Evolutionary conservation across 306 rosid species (phyloP).

Genomic region (Gastrolobium villosum): DNA sequence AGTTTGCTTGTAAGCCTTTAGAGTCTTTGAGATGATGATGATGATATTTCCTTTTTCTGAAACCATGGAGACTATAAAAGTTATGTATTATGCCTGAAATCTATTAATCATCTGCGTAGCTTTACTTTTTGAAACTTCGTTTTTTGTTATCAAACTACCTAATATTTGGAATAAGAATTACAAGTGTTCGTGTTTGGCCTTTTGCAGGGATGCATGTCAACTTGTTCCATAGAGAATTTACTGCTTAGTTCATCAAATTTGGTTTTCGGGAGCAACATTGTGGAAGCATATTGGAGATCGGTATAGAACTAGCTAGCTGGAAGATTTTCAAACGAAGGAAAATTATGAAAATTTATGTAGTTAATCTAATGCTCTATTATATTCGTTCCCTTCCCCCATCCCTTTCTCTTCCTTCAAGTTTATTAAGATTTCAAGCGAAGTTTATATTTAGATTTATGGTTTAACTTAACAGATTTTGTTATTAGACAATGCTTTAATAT

Average conservation of each 20-base stretch:
- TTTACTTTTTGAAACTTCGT: not conserved
- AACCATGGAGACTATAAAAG: not conserved
- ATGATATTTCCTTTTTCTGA: not conserved
- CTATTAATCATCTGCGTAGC: not conserved
- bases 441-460: conserved; percentile 23
- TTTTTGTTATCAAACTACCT: not conserved
- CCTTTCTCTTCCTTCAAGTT: too few species aligned
- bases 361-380: too few species aligned
- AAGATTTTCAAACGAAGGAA: conserved; percentile 20
- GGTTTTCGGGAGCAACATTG: conserved; percentile 37
- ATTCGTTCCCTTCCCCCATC: too few species aligned
- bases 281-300: conserved; percentile 28
- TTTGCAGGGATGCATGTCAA: conserved; percentile 47
- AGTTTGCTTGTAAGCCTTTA: not conserved
- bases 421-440: conserved; percentile 12
- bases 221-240: not conserved
- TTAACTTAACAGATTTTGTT: conserved; percentile 24
- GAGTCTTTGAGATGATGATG: not conserved
- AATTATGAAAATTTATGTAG: not conserved
- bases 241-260: conserved; percentile 2
- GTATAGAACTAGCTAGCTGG: not conserved
- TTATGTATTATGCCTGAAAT: not conserved
- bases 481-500: conserved; percentile 39
- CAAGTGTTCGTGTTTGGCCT: not conserved
- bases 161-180: not conserved